Conservation (phyloP, 2,329 filamentous ascomycete genomes). For the Coniochaeta sp. region DNA sequence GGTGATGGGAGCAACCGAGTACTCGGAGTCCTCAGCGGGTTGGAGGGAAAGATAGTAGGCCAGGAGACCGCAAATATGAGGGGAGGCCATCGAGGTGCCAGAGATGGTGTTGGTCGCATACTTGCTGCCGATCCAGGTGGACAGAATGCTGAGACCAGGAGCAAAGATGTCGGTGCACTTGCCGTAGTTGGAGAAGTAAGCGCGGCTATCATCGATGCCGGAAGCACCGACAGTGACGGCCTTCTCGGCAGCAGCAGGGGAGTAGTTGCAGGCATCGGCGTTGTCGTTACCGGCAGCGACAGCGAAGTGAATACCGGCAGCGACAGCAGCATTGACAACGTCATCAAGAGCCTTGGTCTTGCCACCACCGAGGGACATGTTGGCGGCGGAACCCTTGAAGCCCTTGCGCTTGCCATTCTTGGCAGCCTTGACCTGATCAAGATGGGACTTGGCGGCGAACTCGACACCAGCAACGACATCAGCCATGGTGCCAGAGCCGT, state of each 20-base stretch:
- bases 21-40: conserved; percentile 83
- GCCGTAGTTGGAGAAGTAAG: conserved; percentile 99
- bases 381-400: conserved; percentile 98
- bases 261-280: conserved; percentile 98
- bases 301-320: conserved; percentile 90
- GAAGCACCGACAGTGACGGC: conserved; percentile 95
- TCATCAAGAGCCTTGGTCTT: conserved; percentile 89
- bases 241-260: conserved; percentile 83
- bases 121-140: conserved; percentile 97
- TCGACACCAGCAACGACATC: conserved; percentile 98
- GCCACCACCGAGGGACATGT: conserved; percentile 98
- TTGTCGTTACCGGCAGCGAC: conserved; percentile 99
- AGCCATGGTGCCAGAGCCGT: conserved; percentile 96
- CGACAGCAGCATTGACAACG: conserved; percentile 89
- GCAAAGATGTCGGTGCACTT: conserved; percentile 99
- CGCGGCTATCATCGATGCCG: conserved; percentile 87
- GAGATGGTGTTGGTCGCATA: conserved; percentile 98
- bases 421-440: conserved; percentile 65
- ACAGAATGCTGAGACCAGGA: conserved; percentile 91
- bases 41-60: conserved; percentile 98
- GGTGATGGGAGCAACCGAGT: conserved; percentile 80
- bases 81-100: conserved; percentile 98
- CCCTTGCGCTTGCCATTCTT: conserved; percentile 88
- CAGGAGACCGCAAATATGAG: conserved; percentile 90
- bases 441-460: conserved; percentile 77